phyloP scores from a whole-genome alignment of 2,329 filamentous ascomycete genomes.

The Cadophora sp. region DNA sequence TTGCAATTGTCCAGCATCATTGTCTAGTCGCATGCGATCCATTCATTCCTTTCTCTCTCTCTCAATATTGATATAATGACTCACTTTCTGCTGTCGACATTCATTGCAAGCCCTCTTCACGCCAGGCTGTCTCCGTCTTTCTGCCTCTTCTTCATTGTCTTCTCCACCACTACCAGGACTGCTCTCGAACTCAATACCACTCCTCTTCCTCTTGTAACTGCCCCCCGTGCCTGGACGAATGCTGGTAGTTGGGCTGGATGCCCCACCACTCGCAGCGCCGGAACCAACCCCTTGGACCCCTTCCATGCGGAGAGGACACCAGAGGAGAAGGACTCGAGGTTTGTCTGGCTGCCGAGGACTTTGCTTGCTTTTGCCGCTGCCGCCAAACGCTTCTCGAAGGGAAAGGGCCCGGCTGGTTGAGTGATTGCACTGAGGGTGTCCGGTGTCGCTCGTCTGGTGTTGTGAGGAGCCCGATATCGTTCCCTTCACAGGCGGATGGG shows the following conservation, averaged over 20 bases:
- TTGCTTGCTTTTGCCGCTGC: slow-evolving; percentile 27
- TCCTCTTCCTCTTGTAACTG: slow-evolving; percentile 64
- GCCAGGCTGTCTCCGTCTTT: slow-evolving; percentile 70
- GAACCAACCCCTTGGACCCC: slow-evolving; percentile 32
- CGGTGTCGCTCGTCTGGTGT: slow-evolving; percentile 37
- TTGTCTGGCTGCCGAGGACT: slow-evolving; percentile 17
- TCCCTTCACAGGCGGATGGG: slow-evolving; percentile 7
- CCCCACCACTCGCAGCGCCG: slow-evolving; percentile 35
- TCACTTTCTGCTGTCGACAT: slow-evolving; percentile 85
- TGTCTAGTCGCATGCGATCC: slow-evolving; percentile 21
- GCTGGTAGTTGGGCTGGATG: slow-evolving; percentile 41
- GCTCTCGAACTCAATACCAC: slow-evolving; percentile 60
- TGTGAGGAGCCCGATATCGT: slow-evolving; percentile 20
- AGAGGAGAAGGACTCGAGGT: slow-evolving; percentile 1
- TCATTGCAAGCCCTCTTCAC: slow-evolving; percentile 86
- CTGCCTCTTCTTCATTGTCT: slow-evolving; percentile 60
- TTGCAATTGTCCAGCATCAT: slow-evolving; percentile 20
- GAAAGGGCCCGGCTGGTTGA: slow-evolving; percentile 20
- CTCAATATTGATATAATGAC: slow-evolving; percentile 42
- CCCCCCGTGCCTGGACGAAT: slow-evolving; percentile 40
- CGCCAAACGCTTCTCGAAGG: slow-evolving; percentile 22
- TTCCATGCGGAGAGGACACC: slow-evolving; percentile 39
- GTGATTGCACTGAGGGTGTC: slow-evolving; percentile 36
- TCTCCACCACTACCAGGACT: slow-evolving; percentile 64
- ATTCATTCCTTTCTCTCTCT: slow-evolving; percentile 15